Evolutionary conservation across 2,329 filamentous ascomycete genomes (phyloP).

Genomic region (Arthrobotrys pseudoclavata): DNA sequence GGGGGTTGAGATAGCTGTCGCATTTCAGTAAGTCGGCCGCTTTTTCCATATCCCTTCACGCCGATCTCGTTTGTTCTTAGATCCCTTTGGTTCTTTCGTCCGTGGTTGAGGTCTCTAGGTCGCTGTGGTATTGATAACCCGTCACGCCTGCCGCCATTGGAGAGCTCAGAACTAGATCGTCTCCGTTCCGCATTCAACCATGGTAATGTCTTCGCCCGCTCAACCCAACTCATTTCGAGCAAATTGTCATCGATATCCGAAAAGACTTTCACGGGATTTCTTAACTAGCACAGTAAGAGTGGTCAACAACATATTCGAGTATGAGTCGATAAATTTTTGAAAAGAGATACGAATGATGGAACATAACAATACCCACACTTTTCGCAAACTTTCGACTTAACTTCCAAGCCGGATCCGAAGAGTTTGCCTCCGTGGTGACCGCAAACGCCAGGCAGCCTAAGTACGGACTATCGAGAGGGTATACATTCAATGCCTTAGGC

Average conservation of each 20-base stretch:
- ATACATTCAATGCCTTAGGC: not conserved
- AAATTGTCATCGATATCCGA: not conserved
- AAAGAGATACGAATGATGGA: no score
- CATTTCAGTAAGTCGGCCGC: not conserved
- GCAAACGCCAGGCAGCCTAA: not conserved
- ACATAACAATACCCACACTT: no score
- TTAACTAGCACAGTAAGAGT: not conserved
- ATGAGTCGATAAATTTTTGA: no score
- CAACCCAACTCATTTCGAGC: not conserved
- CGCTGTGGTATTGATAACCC: not conserved
- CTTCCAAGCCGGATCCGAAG: not conserved
- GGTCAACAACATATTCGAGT: not conserved
- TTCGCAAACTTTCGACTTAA: not conserved
- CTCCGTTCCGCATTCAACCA: not conserved
- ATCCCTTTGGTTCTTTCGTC: no score
- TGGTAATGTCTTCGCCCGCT: not conserved
- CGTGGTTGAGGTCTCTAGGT: no score
- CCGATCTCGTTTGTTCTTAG: no score
- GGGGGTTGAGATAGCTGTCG: not conserved
- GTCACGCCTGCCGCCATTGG: not conserved
- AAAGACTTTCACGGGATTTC: not conserved
- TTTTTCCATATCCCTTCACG: not conserved
- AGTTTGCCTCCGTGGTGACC: not conserved
- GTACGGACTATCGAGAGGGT: not conserved
- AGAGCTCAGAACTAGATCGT: no score